A percentile compares a stretch with the other conserved stretches of the same genome.
These are phyloP conservation scores for Metarhizium robertsii DNA, from an alignment of 2,329 filamentous ascomycete species.

Conservation along the genomic window DNA sequence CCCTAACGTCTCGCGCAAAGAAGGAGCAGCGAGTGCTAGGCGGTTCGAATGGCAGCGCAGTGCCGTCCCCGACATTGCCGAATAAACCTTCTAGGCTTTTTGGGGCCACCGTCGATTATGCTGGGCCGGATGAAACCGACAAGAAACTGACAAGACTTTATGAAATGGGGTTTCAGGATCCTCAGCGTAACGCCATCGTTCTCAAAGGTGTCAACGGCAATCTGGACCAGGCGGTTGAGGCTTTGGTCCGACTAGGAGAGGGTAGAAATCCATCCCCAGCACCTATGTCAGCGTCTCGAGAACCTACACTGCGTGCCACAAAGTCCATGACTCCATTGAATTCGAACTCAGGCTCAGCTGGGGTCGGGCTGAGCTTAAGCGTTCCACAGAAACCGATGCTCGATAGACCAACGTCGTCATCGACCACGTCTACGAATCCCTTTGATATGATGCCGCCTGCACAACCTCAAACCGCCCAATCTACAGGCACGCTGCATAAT, in stretches of 20 bases:
- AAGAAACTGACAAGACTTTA: slow-evolving; percentile 67
- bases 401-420: slow-evolving; percentile 29
- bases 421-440: slow-evolving; percentile 51
- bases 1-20: slow-evolving; percentile 50
- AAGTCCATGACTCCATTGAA: slow-evolving; percentile 47
- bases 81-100: slow-evolving; percentile 63
- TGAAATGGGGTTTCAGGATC: slow-evolving; percentile 88
- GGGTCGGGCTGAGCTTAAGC: slow-evolving; percentile 23
- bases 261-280: slow-evolving; percentile 36
- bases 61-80: slow-evolving; percentile 29
- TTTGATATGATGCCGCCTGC: slow-evolving; percentile 52
- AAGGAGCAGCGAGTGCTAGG: slow-evolving; percentile 34
- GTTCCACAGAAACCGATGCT: slow-evolving; percentile 18
- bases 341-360: slow-evolving; percentile 20
- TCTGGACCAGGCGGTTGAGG: slow-evolving; percentile 76
- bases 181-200: slow-evolving; percentile 70
- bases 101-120: slow-evolving; percentile 54
- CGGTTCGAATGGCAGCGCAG: slow-evolving; percentile 10
- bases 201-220: slow-evolving; percentile 78
- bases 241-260: slow-evolving; percentile 74
- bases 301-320: slow-evolving; percentile 37
- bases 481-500: slow-evolving; percentile 51
- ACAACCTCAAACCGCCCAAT: slow-evolving; percentile 54
- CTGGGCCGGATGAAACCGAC: slow-evolving; percentile 52
- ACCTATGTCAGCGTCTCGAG: slow-evolving; percentile 30